A percentile compares a stretch with the other conserved stretches of the same genome.
phyloP scores from a whole-genome alignment of 495 filamentous ascomycete species.

The Aspergillus bertholletiae region DNA sequence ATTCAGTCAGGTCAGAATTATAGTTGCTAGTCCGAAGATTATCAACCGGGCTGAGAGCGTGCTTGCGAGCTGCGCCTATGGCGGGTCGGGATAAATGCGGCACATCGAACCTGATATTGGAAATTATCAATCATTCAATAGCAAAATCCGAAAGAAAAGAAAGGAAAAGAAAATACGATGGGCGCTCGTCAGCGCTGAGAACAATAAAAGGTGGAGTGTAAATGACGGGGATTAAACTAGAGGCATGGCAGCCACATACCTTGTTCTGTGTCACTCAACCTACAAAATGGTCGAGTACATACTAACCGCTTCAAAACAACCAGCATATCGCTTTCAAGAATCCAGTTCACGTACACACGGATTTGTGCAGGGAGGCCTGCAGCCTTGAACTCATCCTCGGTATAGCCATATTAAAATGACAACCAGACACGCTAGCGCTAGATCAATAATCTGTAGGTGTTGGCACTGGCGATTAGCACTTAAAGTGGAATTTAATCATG shows the following conservation, averaged over 20 bases:
- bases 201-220: background rate
- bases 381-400: slow-evolving; percentile 14
- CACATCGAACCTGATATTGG: background rate
- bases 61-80: slow-evolving; percentile 12
- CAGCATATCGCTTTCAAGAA: background rate
- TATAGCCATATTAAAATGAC: background rate
- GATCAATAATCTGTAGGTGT: background rate
- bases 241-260: slow-evolving; percentile 30
- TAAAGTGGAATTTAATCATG: background rate
- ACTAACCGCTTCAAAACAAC: slow-evolving; percentile 6
- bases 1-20: slow-evolving; percentile 8
- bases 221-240: slow-evolving; percentile 17
- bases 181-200: background rate
- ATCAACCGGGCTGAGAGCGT: slow-evolving; percentile 13
- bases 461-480: background rate
- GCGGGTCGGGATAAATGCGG: background rate
- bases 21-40: slow-evolving; percentile 11
- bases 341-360: slow-evolving; percentile 5
- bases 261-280: slow-evolving; percentile 22
- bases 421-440: background rate
- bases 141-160: slow-evolving; percentile 1
- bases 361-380: slow-evolving; percentile 16
- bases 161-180: background rate
- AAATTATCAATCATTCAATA: background rate
- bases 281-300: slow-evolving; percentile 10